Evolutionary conservation across 257 asterid species (phyloP), one percentile per base, ranked within the genome.

Genomic region (Echium plantagineum): DNA sequence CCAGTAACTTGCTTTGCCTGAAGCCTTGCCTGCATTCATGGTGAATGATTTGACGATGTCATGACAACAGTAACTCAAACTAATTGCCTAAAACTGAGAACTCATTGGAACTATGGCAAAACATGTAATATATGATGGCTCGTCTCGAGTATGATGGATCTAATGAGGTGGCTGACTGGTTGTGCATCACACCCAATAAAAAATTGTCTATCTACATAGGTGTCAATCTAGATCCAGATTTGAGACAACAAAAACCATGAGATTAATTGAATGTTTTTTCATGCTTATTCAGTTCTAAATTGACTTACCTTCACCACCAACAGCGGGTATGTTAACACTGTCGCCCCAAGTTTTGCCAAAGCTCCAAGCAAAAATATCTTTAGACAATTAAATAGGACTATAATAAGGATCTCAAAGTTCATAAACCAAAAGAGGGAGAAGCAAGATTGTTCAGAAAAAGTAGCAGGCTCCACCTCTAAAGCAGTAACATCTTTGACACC

Each of bases 291-390:
- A 42, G 49, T 42, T 1, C 15, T 19, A 9, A 61, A 15, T 20
- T 54, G 18, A 20, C 49, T 64, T 76, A 88, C 98, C 96, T 88
- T 93, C 66, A 93, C 93, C 66, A 93, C 98, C 42, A 85, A 83
- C 75, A 89, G 81, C 64, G 98, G 98, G 75, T 93, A 93, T 54
- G 98, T 93, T 24, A 81, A 78, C 47, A 93, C 83, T n/a, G 98
- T 93, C 47, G 97, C 98, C 66, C 98, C 98, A 67, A 93, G 94
- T 83, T 93, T 93, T 61, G 98, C 98, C 80, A 89, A 62, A 62
- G 98, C 98, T 77, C 98, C 98, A 38, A 93, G 90, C 77, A 93
- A 71, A 73, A 93, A 93, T 77, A 89, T 78, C 98, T 93, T 66
- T 42, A 42, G 16, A 10, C 49, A 42, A 42, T 42, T 42, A 42